Evolutionary conservation across 2,329 filamentous ascomycete species (phyloP).

Genomic region (Arthrobotrys megalospora): DNA sequence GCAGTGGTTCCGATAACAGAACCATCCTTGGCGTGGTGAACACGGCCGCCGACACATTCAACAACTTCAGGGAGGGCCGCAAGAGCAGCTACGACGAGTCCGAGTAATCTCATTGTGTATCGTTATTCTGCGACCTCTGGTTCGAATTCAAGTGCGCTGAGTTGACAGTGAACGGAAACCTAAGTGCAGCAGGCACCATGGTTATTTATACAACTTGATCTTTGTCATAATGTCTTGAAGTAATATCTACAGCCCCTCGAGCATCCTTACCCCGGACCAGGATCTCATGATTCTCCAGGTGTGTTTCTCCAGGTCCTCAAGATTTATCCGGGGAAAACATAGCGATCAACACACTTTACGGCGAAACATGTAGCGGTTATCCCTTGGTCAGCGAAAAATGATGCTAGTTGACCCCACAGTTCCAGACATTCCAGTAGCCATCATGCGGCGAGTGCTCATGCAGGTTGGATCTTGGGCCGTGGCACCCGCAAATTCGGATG

Average conservation of each 20-base stretch:
- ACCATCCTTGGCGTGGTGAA: constrained; percentile 52
- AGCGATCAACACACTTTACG: constrained; percentile 58
- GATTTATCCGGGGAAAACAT: constrained; percentile 51
- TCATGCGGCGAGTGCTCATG: constrained; percentile 1
- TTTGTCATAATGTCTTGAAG: constrained; percentile 2
- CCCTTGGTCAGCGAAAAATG: constrained; percentile 13
- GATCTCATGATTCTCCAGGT: constrained; percentile 19
- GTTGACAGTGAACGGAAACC: constrained; percentile 13
- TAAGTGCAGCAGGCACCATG: background rate
- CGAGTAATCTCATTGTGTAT: constrained; percentile 45
- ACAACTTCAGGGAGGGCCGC: constrained; percentile 42
- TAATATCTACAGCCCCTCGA: constrained; percentile 31
- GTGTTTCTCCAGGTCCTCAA: constrained; percentile 37
- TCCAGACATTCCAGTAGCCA: constrained; percentile 5
- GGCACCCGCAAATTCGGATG: constrained; percentile 49
- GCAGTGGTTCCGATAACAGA: constrained; percentile 53
- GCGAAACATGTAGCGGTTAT: constrained; percentile 54
- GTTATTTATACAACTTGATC: constrained; percentile 38
- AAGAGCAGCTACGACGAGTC: constrained; percentile 40
- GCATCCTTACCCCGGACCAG: constrained; percentile 16
- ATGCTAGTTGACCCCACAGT: constrained; percentile 38
- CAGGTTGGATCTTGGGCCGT: constrained; percentile 41
- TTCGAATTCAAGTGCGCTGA: constrained; percentile 17
- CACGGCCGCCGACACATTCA: constrained; percentile 46
- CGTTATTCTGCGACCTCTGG: constrained; percentile 22